phyloP scores from a whole-genome alignment of 2,329 filamentous ascomycete genomes.

The Colletotrichum kahawae region DNA sequence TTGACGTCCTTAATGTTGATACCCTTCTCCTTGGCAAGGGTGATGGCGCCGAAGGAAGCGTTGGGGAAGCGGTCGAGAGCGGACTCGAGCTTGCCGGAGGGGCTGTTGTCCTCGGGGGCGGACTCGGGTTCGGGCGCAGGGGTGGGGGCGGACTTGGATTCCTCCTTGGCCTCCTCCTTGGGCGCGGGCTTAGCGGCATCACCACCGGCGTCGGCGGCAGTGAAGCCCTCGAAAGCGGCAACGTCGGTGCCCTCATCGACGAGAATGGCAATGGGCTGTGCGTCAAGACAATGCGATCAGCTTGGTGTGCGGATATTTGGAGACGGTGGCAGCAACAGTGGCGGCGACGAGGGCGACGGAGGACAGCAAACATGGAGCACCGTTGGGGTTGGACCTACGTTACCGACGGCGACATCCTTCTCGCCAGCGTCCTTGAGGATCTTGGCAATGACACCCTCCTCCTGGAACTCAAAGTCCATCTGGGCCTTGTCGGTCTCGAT shows the following conservation, averaged over 20 bases:
- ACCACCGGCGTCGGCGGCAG: conserved; percentile 87
- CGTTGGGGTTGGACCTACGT: conserved; percentile 65
- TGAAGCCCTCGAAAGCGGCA: conserved; percentile 87
- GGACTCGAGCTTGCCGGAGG: conserved; percentile 83
- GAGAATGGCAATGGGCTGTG: conserved; percentile 91
- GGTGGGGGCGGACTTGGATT: conserved; percentile 65
- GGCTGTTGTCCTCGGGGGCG: conserved; percentile 43
- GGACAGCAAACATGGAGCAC: background rate
- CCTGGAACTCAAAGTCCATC: conserved; percentile 99
- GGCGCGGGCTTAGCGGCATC: conserved; percentile 68
- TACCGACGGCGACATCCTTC: conserved; percentile 94
- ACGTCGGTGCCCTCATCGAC: conserved; percentile 92
- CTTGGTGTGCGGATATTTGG: background rate
- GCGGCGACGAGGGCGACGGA: background rate
- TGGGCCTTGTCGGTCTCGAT: conserved; percentile 99
- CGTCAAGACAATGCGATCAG: conserved; percentile 12
- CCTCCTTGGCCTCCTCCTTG: conserved; percentile 70
- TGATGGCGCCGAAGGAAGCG: conserved; percentile 75
- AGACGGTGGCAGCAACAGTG: conserved; percentile 16
- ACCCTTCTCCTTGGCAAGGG: conserved; percentile 84
- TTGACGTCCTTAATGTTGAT: conserved; percentile 80
- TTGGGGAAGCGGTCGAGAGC: conserved; percentile 82
- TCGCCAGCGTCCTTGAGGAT: conserved; percentile 89
- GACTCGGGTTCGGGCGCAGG: conserved; percentile 60
- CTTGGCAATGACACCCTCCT: conserved; percentile 95